phyloP scores from a whole-genome alignment of 2,329 filamentous ascomycete genomes.

The Stemphylium lycopersici region DNA sequence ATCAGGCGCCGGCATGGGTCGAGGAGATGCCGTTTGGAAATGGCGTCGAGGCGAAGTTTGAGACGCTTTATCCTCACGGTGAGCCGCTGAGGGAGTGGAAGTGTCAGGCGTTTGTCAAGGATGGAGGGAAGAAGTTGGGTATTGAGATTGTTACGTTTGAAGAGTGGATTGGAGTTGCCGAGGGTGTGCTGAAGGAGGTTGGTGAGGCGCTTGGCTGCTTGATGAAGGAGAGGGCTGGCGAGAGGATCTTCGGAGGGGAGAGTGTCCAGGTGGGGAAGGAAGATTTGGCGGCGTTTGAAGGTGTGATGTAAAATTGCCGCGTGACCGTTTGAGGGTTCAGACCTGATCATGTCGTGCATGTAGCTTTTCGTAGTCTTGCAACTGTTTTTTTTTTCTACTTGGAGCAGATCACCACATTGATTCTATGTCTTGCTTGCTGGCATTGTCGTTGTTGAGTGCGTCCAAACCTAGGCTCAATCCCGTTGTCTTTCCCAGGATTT shows the following conservation, averaged over 20 bases:
- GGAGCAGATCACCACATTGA: too few species aligned
- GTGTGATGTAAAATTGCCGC: too few species aligned
- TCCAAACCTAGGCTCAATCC: too few species aligned
- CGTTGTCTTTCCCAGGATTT: too few species aligned
- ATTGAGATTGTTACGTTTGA: constrained; percentile 67
- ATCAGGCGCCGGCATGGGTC: constrained; percentile 59
- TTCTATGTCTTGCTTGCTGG: too few species aligned
- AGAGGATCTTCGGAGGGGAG: constrained; percentile 27
- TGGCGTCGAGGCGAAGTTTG: constrained; percentile 49
- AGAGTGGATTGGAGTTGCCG: constrained; percentile 61
- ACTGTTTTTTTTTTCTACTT: too few species aligned
- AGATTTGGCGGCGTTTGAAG: too few species aligned
- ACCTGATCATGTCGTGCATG: too few species aligned
- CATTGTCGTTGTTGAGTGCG: too few species aligned
- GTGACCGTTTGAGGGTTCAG: too few species aligned
- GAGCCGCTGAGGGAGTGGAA: constrained; percentile 58
- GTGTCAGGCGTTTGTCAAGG: constrained; percentile 63
- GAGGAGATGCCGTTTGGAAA: constrained; percentile 58
- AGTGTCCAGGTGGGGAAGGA: too few species aligned
- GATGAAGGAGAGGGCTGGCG: constrained; percentile 22
- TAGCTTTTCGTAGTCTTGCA: too few species aligned
- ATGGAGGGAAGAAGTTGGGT: constrained; percentile 58
- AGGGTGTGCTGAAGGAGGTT: constrained; percentile 56
- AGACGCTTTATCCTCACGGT: constrained; percentile 62
- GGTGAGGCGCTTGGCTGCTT: constrained; percentile 35